Base-by-base conservation (phyloP, 305 asterid genomes). In the Fraxinus latifolia region DNA sequence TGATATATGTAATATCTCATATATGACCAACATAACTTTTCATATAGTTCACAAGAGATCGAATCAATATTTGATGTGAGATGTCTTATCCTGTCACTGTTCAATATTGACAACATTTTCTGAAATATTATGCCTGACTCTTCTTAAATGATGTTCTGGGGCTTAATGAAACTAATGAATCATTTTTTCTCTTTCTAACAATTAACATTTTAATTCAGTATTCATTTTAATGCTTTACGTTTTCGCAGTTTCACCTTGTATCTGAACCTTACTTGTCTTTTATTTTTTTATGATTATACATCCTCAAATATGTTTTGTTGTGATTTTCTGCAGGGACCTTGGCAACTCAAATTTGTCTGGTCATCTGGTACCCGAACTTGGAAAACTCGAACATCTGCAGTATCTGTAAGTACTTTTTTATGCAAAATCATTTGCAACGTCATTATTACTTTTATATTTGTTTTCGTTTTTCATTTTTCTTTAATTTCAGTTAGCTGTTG, bases 261-360 rank as follows among this genome's bases (percentile, higher is more conserved):
- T 47, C 11, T 15, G 70, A 15, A 6, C 34, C 47, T 21, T 58
- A 58, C 60, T 5, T 34, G 1, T 33, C 21, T 55, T 76, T 23
- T 79, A 42, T 36, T 4, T 76, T 77, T 68, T 77, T 75, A 79
- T 86, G 81, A 37, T 39, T 11, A 44, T 82, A 65, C 19, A n/a
- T 76, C 79, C 78, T 32, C 23, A 37, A 50, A 79, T 82, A 83
- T 25, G 65, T 75, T 80, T 62, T 74, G 76, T 21, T 39, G 23
- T 82, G 15, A 5, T 73, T 83, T 89, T 68, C 79, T 47, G 80
- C 88, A 93, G 97, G 89, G 96, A 93, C 82, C 93, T 92, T 68
- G 97, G 97, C 68, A 93, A 92, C 89, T 89, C 95, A 62, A 91
- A 93, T 77, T 82, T 93, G 83, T 89, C 94, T 50, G 97, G 97